A percentile compares a stretch with the other conserved stretches of the same genome.
Evolutionary conservation across 2,329 filamentous ascomycete genomes (phyloP).

Genomic region (Hymenoscyphus salicellus): DNA sequence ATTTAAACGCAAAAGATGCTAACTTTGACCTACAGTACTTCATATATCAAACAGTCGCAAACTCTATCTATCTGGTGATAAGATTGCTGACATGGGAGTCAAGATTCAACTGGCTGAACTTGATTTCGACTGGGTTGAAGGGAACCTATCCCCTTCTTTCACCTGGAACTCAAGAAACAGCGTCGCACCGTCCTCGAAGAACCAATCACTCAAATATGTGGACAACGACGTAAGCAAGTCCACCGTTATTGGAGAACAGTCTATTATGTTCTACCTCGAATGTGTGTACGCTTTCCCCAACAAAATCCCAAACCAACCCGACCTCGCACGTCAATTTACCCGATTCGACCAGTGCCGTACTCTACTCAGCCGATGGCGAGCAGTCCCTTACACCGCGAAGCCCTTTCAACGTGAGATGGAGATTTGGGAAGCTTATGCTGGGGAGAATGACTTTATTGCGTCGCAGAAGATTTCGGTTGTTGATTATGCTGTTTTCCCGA

Average conservation of each 20-base stretch:
- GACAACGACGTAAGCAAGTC: slow-evolving; percentile 53
- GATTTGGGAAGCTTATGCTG: slow-evolving; percentile 23
- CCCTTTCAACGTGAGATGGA: slow-evolving; percentile 33
- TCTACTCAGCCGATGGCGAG: slow-evolving; percentile 28
- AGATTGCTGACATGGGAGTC: slow-evolving; percentile 48
- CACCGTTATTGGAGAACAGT: slow-evolving; percentile 47
- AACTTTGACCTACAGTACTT: slow-evolving; percentile 50
- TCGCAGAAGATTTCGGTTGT: slow-evolving; percentile 43
- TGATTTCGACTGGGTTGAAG: slow-evolving; percentile 41
- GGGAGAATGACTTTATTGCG: slow-evolving; percentile 43
- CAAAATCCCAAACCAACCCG: slow-evolving; percentile 6
- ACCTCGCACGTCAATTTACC: slow-evolving; percentile 31
- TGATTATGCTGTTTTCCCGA: slow-evolving; percentile 58
- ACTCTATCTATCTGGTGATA: slow-evolving; percentile 50
- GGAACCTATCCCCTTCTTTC: slow-evolving; percentile 28
- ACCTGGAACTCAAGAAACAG: slow-evolving; percentile 31
- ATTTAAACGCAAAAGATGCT: background rate
- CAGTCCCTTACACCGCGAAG: slow-evolving; percentile 23
- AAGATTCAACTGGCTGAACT: slow-evolving; percentile 50
- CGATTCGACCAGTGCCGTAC: slow-evolving; percentile 26
- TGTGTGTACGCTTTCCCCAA: slow-evolving; percentile 43
- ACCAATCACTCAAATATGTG: slow-evolving; percentile 47
- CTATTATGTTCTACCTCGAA: slow-evolving; percentile 61
- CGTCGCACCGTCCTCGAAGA: slow-evolving; percentile 23
- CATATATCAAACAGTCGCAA: slow-evolving; percentile 49